phyloP scores from a whole-genome alignment of 2,329 filamentous ascomycete species.

The Sporothrix mexicana region DNA sequence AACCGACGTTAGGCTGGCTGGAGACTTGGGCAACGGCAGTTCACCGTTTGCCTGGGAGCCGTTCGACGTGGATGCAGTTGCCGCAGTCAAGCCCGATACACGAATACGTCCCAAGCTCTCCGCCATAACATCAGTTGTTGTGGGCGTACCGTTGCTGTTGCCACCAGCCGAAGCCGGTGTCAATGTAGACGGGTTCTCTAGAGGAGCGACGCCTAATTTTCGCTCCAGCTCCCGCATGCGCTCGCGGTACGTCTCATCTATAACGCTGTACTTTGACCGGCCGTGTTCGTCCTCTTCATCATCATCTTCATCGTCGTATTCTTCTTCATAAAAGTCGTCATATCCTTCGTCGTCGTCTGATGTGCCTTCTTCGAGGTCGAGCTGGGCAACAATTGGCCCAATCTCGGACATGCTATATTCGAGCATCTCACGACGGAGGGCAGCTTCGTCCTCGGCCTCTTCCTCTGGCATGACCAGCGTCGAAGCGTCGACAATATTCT shows the following conservation, averaged over 20 bases:
- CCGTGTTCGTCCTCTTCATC: conserved; percentile 80
- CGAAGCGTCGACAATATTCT: conserved; percentile 52
- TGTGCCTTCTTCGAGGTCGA: conserved; percentile 78
- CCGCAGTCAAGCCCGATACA: conserved; percentile 46
- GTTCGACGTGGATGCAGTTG: not conserved
- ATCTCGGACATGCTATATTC: conserved; percentile 88
- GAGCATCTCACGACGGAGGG: conserved; percentile 84
- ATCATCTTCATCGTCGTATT: conserved; percentile 57
- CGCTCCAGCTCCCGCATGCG: conserved; percentile 87
- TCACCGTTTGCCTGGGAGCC: not conserved
- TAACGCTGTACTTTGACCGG: conserved; percentile 67
- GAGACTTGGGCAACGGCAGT: conserved; percentile 36
- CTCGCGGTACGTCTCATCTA: conserved; percentile 76
- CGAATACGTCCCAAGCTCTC: conserved; percentile 64
- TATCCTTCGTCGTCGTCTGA: conserved; percentile 55
- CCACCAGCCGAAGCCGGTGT: not conserved
- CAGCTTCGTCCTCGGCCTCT: conserved; percentile 81
- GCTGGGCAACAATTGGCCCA: conserved; percentile 87
- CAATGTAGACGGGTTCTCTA: conserved; percentile 42
- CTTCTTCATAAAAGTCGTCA: conserved; percentile 50
- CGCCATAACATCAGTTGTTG: conserved; percentile 40
- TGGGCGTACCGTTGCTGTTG: not conserved
- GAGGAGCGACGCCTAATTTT: conserved; percentile 67
- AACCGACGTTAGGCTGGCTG: conserved; percentile 7
- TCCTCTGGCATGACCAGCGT: conserved; percentile 69